Evolutionary conservation across 805 yeast species (phyloP).

Genomic region (Pichia rugopelliculosa): DNA sequence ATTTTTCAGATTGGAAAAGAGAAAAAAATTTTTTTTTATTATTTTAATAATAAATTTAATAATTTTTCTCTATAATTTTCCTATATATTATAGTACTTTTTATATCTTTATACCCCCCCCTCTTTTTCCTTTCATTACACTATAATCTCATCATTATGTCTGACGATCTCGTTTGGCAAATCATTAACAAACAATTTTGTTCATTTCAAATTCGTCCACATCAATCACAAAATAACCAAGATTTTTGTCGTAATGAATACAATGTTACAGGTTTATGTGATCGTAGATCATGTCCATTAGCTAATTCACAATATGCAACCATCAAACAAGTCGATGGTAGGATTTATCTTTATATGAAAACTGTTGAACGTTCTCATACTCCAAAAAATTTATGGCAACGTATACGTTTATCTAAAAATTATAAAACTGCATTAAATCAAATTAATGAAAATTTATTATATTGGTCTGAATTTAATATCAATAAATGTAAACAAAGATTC

Average conservation of each 20-base stretch:
- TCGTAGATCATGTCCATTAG: slow-evolving; percentile 92
- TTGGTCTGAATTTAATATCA: slow-evolving; percentile 88
- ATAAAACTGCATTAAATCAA: slow-evolving; percentile 79
- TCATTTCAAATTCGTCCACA: slow-evolving; percentile 62
- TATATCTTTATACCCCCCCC: neutral
- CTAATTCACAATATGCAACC: slow-evolving; percentile 87
- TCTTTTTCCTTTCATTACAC: neutral
- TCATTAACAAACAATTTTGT: slow-evolving; percentile 91
- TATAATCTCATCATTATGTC: slow-evolving; percentile 10
- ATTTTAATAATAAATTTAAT: too few species aligned
- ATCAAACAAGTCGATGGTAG: slow-evolving; percentile 74
- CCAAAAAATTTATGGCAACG: slow-evolving; percentile 95
- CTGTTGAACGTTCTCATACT: slow-evolving; percentile 95
- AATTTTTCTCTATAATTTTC: neutral
- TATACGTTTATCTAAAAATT: slow-evolving; percentile 82
- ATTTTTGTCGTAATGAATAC: slow-evolving; percentile 92
- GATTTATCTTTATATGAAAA: slow-evolving; percentile 85
- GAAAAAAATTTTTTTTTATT: neutral
- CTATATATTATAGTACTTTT: neutral
- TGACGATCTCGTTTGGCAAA: slow-evolving; percentile 85
- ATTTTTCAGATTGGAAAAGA: too few species aligned
- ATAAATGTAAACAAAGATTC: slow-evolving; percentile 93
- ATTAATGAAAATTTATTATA: slow-evolving; percentile 80
- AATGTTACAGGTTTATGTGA: slow-evolving; percentile 92
- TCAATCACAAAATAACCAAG: slow-evolving; percentile 81